Evolutionary conservation across 2,329 filamentous ascomycete species (phyloP).

Genomic region (Xylariomycetidae sp.): DNA sequence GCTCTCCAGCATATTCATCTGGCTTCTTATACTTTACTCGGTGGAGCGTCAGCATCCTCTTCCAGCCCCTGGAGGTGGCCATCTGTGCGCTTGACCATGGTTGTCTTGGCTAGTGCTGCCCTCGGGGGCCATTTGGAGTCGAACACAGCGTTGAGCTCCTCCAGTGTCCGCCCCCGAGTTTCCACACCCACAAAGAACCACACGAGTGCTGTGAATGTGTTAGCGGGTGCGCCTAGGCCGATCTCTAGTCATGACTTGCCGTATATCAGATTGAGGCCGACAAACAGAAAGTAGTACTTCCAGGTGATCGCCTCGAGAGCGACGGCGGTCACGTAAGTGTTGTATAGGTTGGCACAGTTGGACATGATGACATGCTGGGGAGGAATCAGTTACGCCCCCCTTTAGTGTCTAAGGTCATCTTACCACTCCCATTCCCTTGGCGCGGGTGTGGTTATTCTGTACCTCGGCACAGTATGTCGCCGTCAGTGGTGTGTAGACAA

Average conservation of each 20-base stretch:
- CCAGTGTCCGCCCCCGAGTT: slow-evolving; percentile 31
- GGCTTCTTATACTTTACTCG: not conserved
- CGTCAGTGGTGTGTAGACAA: slow-evolving; percentile 12
- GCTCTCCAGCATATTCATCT: not conserved
- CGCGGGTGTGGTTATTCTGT: slow-evolving; percentile 7
- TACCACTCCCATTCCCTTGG: slow-evolving; percentile 24
- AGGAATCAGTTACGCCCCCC: not conserved
- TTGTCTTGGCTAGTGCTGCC: slow-evolving; percentile 30
- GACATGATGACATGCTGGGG: slow-evolving; percentile 20
- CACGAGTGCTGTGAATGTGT: slow-evolving; percentile 1
- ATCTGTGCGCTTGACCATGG: slow-evolving; percentile 20
- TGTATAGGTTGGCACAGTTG: slow-evolving; percentile 28
- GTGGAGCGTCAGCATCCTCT: not conserved
- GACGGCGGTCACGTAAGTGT: slow-evolving; percentile 27
- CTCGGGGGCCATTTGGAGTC: slow-evolving; percentile 31
- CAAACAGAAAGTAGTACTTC: slow-evolving; percentile 28
- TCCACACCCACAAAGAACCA: slow-evolving; percentile 28
- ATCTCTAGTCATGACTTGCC: no score
- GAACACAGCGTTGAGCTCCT: slow-evolving; percentile 41
- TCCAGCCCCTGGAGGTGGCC: slow-evolving; percentile 3
- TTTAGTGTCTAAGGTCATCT: slow-evolving; percentile 4
- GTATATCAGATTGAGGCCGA: slow-evolving; percentile 27
- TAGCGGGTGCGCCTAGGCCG: no score
- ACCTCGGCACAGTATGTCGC: slow-evolving; percentile 14
- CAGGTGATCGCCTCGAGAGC: slow-evolving; percentile 27